Evolutionary conservation across 2,329 filamentous ascomycete genomes (phyloP).

Genomic region (Salinomyces thailandicus): DNA sequence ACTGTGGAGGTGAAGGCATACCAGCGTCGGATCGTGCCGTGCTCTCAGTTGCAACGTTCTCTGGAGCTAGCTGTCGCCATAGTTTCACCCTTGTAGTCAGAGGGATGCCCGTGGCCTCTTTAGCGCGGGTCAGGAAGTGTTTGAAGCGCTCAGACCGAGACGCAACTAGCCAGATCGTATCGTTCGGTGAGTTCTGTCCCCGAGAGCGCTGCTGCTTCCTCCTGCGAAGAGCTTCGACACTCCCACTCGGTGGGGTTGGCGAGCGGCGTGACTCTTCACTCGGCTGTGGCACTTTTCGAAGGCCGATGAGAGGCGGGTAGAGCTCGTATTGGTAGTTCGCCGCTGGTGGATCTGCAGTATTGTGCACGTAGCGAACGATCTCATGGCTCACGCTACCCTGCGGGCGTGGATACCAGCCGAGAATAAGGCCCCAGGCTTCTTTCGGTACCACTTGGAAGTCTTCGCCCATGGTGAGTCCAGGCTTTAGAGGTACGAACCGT

Average conservation of each 20-base stretch:
- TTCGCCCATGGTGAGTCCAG: slow-evolving; percentile 52
- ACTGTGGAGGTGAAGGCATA: slow-evolving; percentile 36
- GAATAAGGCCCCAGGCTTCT: slow-evolving; percentile 70
- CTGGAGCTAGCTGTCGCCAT: slow-evolving; percentile 53
- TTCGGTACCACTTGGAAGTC: slow-evolving; percentile 68
- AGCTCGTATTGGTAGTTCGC: slow-evolving; percentile 72
- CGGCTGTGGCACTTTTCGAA: slow-evolving; percentile 63
- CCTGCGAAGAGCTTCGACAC: slow-evolving; percentile 8
- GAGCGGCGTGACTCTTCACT: slow-evolving; percentile 34
- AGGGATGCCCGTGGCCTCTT: slow-evolving; percentile 57
- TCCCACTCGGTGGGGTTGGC: slow-evolving; percentile 3
- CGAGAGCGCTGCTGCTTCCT: slow-evolving; percentile 11
- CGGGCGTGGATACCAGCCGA: slow-evolving; percentile 72
- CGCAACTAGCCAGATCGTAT: slow-evolving; percentile 56
- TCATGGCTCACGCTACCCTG: slow-evolving; percentile 48
- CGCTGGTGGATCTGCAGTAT: slow-evolving; percentile 51
- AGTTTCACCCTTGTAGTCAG: slow-evolving; percentile 63
- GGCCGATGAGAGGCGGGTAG: slow-evolving; percentile 71
- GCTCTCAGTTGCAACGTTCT: slow-evolving; percentile 19
- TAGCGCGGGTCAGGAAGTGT: slow-evolving; percentile 65
- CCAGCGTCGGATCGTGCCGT: slow-evolving; percentile 21
- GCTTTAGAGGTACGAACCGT: slow-evolving; percentile 61
- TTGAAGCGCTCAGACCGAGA: slow-evolving; percentile 61
- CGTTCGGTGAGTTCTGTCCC: slow-evolving; percentile 29
- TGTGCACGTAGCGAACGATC: slow-evolving; percentile 67